These are phyloP conservation scores for Coemansia javaensis DNA, from an alignment of 192 early-diverging fungal genomes.

Conservation along the genomic window DNA sequence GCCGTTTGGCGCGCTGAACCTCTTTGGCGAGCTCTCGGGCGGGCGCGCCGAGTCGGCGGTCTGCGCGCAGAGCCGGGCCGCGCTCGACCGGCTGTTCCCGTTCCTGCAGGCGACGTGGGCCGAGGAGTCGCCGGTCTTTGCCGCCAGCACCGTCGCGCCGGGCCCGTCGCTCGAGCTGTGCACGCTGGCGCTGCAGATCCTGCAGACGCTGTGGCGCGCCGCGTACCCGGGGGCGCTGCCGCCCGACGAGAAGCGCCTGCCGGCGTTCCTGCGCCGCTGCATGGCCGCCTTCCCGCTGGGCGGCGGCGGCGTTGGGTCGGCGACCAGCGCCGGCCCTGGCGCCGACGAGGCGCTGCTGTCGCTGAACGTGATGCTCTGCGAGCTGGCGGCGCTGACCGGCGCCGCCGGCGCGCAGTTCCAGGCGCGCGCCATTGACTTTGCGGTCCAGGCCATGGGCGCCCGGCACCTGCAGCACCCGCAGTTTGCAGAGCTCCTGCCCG, in stretches of 20 bases:
- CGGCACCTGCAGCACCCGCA: slow-evolving; percentile 14
- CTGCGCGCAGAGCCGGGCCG: slow-evolving; percentile 18
- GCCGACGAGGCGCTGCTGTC: slow-evolving; percentile 25
- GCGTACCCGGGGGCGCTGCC: slow-evolving; percentile 27
- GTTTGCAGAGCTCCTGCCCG: slow-evolving; percentile 32
- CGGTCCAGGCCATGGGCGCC: slow-evolving; percentile 25
- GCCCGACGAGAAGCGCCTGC: slow-evolving; percentile 21
- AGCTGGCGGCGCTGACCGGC: slow-evolving; percentile 33
- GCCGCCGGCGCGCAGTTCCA: slow-evolving; percentile 3
- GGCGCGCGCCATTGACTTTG: slow-evolving; percentile 12
- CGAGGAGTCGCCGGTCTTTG: slow-evolving; percentile 71
- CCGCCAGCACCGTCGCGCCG: slow-evolving; percentile 40
- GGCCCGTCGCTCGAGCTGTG: slow-evolving; percentile 61
- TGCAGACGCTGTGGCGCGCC: slow-evolving; percentile 70
- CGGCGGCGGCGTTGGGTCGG: slow-evolving; percentile 43
- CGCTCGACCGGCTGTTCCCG: slow-evolving; percentile 55
- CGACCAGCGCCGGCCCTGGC: too few relatives aligned
- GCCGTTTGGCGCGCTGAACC: slow-evolving; percentile 19
- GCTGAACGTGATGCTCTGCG: slow-evolving; percentile 28
- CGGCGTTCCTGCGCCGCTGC: slow-evolving; percentile 63
- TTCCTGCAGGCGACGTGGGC: slow-evolving; percentile 74
- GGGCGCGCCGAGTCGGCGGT: slow-evolving; percentile 7
- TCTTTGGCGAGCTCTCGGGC: slow-evolving; percentile 22
- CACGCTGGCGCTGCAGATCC: slow-evolving; percentile 57
- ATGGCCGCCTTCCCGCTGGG: slow-evolving; percentile 77